Evolutionary conservation across 768 basidiomycete species (phyloP).

Genomic region (Trichaptum fuscoviolaceum): DNA sequence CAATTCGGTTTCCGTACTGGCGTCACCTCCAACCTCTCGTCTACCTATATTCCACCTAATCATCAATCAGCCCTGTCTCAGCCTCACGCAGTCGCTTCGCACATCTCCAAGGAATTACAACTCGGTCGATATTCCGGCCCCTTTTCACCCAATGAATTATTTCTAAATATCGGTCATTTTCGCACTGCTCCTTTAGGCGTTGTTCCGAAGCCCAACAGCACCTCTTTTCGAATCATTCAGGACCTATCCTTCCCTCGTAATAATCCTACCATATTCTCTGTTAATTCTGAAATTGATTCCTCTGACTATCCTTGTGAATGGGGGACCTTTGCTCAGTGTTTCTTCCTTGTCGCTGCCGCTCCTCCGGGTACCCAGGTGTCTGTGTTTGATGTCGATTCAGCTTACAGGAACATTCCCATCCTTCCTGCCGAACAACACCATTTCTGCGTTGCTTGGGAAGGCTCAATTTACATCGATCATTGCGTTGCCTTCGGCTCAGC

Average conservation of each 20-base stretch:
- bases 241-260: slow-evolving; percentile 19
- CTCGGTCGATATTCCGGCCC: slow-evolving; percentile 13
- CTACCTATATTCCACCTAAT: slow-evolving; percentile 14
- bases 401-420: slow-evolving; percentile 24
- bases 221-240: slow-evolving; percentile 21
- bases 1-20: background rate
- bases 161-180: slow-evolving; percentile 25
- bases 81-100: background rate
- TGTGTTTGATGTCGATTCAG: slow-evolving; percentile 32
- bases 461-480: slow-evolving; percentile 13
- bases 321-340: slow-evolving; percentile 35
- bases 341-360: slow-evolving; percentile 24
- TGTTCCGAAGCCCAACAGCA: slow-evolving; percentile 17
- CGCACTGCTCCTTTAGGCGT: slow-evolving; percentile 24
- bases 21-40: background rate
- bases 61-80: slow-evolving; percentile 7
- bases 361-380: slow-evolving; percentile 35
- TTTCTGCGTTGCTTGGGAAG: background rate
- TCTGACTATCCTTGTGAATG: slow-evolving; percentile 35
- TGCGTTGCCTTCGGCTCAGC: slow-evolving; percentile 20
- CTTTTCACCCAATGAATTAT: slow-evolving; percentile 14
- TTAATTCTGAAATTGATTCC: slow-evolving; percentile 28
- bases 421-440: slow-evolving; percentile 1
- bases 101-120: background rate
- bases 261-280: slow-evolving; percentile 14